These are phyloP conservation scores for Bryoerythrophyllum caledonicum DNA, from an alignment of 225 moss, liverwort and hornwort species.

Conservation along the genomic window DNA sequence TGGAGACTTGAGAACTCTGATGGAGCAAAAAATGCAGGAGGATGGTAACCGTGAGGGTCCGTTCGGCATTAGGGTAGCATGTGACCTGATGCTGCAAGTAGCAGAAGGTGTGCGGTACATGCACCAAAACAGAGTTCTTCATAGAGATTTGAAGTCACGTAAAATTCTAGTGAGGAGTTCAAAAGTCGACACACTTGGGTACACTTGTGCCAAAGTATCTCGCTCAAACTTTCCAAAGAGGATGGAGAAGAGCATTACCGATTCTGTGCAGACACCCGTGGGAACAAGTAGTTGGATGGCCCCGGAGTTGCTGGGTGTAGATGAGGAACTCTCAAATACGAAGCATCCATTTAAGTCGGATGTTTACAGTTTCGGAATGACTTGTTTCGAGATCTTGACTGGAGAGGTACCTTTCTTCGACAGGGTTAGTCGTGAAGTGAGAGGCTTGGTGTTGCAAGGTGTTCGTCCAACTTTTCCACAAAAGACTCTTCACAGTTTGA, in stretches of 20 bases:
- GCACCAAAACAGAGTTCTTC: neutral
- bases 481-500: neutral
- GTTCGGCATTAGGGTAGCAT: conserved; percentile 6
- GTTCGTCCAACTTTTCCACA: neutral
- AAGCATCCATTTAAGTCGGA: neutral
- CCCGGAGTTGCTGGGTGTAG: accelerated
- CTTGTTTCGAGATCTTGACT: neutral
- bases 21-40: neutral
- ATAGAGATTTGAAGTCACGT: neutral
- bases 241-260: neutral
- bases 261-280: accelerated
- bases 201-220: neutral
- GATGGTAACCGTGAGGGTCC: neutral
- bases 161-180: conserved; percentile 3
- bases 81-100: conserved; percentile 27
- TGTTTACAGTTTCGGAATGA: neutral
- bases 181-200: neutral
- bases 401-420: neutral
- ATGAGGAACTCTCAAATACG: accelerated
- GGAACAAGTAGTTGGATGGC: neutral
- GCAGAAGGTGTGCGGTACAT: conserved; percentile 18
- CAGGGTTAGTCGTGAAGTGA: too few relatives aligned
- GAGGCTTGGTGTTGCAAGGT: accelerated
- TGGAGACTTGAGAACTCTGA: neutral
- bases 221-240: accelerated